Conservation (phyloP, 2,329 filamentous ascomycete genomes). For the Penicillium sp. region DNA sequence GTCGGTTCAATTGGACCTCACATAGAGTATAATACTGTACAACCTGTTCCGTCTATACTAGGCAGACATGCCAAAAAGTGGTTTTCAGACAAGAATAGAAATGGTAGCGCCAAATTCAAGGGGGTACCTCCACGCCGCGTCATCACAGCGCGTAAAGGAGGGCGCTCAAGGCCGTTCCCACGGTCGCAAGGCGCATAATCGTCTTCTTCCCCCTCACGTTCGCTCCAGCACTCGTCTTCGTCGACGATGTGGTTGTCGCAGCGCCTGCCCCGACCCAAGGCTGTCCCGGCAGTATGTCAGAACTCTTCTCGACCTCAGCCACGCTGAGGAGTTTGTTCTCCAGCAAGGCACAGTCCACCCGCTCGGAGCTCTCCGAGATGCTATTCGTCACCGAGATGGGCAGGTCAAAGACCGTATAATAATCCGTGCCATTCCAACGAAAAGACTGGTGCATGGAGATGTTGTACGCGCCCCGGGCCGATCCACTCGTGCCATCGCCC, state of each 20-base stretch:
- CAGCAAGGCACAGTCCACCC: slow-evolving; percentile 28
- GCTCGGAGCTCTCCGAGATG: slow-evolving; percentile 46
- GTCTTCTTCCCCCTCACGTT: not conserved
- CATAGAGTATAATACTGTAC: not conserved
- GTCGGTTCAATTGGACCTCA: not conserved
- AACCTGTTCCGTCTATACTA: not conserved
- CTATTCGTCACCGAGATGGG: slow-evolving; percentile 69
- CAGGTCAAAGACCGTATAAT: slow-evolving; percentile 71
- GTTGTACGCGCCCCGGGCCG: slow-evolving; percentile 65
- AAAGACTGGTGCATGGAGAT: slow-evolving; percentile 73
- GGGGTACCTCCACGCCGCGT: slow-evolving; percentile 9
- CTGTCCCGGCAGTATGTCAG: slow-evolving; percentile 25
- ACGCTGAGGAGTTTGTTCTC: slow-evolving; percentile 28
- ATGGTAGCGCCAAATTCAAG: not conserved
- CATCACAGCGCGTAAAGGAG: slow-evolving; percentile 4
- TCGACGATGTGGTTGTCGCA: slow-evolving; percentile 7
- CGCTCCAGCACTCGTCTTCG: slow-evolving; percentile 3
- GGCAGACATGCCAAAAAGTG: not conserved
- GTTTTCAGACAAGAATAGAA: not conserved
- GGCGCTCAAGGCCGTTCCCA: slow-evolving; percentile 1
- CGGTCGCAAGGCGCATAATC: slow-evolving; percentile 1
- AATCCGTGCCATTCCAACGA: slow-evolving; percentile 62
- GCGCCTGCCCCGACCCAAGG: slow-evolving; percentile 25
- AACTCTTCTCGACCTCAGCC: slow-evolving; percentile 20
- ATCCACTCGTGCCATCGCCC: slow-evolving; percentile 57